Percentiles rank a stretch among this genome's conserved stretches.
Evolutionary conservation across 2,329 filamentous ascomycete genomes (phyloP).

Genomic region (Catunica adiposa): DNA sequence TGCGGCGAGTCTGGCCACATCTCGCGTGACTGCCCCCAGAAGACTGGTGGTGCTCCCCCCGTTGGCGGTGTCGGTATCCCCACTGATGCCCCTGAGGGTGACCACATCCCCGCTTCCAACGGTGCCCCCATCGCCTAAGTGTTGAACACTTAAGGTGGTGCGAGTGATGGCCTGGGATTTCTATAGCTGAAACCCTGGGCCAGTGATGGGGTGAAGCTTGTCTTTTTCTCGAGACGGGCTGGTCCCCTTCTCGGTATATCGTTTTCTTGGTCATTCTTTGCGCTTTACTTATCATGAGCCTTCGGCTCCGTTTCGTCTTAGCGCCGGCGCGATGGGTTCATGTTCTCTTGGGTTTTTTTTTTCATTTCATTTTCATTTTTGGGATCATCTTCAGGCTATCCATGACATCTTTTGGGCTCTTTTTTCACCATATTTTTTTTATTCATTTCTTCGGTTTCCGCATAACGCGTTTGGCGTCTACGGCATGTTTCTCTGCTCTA

Average conservation of each 20-base stretch:
- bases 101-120: constrained; percentile 3
- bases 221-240: no score
- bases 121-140: constrained; percentile 22
- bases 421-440: constrained; percentile 6
- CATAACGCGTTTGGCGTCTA: constrained; percentile 23
- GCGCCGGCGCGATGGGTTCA: background rate
- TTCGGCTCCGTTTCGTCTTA: constrained; percentile 2
- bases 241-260: constrained; percentile 5
- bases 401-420: constrained; percentile 6
- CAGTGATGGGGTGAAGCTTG: no score
- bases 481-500: constrained; percentile 16
- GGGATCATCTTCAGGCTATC: constrained; percentile 2
- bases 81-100: background rate
- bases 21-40: constrained; percentile 80
- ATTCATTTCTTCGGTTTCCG: constrained; percentile 23
- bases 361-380: constrained; percentile 6
- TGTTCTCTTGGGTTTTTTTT: constrained; percentile 2
- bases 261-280: constrained; percentile 8
- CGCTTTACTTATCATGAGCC: background rate
- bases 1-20: constrained; percentile 94
- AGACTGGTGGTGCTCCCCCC: constrained; percentile 25
- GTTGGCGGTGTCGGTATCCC: background rate
- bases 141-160: background rate
- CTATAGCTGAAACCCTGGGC: background rate
- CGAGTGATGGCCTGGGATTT: background rate